These are phyloP conservation scores for Xylariales sp. DNA, from an alignment of 2,329 filamentous ascomycete species.

Conservation along the genomic window DNA sequence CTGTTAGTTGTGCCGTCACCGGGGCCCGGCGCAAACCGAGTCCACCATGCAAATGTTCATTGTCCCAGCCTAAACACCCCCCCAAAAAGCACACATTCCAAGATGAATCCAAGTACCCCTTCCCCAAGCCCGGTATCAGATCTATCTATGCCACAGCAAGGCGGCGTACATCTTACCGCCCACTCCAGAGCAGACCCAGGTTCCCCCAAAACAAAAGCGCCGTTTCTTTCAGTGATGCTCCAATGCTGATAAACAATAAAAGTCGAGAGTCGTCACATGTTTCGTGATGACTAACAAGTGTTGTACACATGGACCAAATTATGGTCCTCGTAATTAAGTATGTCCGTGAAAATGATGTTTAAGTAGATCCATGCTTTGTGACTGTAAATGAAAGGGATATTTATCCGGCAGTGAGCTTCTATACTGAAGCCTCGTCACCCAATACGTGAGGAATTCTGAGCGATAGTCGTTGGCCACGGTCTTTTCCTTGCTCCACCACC, in stretches of 20 bases:
- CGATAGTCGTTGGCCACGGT: conserved; percentile 50
- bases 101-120: conserved; percentile 50
- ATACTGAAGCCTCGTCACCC: conserved; percentile 33
- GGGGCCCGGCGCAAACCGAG: conserved; percentile 41
- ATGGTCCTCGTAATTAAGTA: conserved; percentile 30
- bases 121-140: conserved; percentile 46
- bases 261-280: conserved; percentile 25
- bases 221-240: conserved; percentile 35
- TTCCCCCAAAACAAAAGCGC: conserved; percentile 37
- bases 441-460: conserved; percentile 53
- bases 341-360: conserved; percentile 29
- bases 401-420: conserved; percentile 23
- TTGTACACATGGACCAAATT: conserved; percentile 44
- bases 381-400: conserved; percentile 25
- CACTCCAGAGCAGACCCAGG: conserved; percentile 17
- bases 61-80: conserved; percentile 49
- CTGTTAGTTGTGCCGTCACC: conserved; percentile 1
- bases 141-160: conserved; percentile 41
- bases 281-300: conserved; percentile 38
- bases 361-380: conserved; percentile 37
- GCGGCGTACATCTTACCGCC: conserved; percentile 39
- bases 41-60: conserved; percentile 50
- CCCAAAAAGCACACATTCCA: conserved; percentile 52
- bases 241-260: conserved; percentile 35
- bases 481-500: conserved; percentile 43